Evolutionary conservation across 768 basidiomycete genomes (phyloP), one percentile per base, ranked within the genome.

Genomic region (Gymnopilus dilepis): DNA sequence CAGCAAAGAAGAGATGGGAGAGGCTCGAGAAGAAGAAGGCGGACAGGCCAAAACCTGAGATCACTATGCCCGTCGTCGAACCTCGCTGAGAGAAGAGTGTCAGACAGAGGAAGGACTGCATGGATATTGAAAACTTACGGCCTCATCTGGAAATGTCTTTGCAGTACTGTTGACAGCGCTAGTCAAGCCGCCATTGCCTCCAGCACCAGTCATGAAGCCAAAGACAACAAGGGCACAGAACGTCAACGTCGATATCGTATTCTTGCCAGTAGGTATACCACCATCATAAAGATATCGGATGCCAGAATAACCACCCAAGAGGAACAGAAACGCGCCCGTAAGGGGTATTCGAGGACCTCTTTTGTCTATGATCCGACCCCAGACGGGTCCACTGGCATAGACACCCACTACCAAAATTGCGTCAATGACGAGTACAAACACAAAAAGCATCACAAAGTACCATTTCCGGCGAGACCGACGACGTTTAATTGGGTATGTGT

Each of bases 21-120:
- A 96, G 75, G 0, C 87, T 82, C 12, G 92, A 91, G 75, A 96
- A 97, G 63, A 92, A 80, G 79, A 97, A 97, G 0, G 95, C 95
- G 0, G 93, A 95, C 15, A 98, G 84, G 0, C 95, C 95, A 64
- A 93, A 95, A 31, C 93, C 95, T 0, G 93, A 92, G 19, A 95
- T 74, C 33, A 95, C 94, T 8, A 94, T 71, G 1, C 90, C 89
- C 0, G 90, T 92, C 8, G 87, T 84, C 0, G 87, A 87, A 11
- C 89, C 94, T 19, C 94, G 82, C 90, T 93, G 57, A n/a, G 5
- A 19, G 7, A 5, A 15, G 52, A 31, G 26, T 52, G 42, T 42
- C 15, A 38, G 58, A 57, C 38, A 50, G 12, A 6, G 34, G 2
- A n/a, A 31, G 17, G 21, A 41, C 40, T 43, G n/a, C 47, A 22